Conservation (phyloP, 208 protist genomes). For the Perkinsela sp. region DNA sequence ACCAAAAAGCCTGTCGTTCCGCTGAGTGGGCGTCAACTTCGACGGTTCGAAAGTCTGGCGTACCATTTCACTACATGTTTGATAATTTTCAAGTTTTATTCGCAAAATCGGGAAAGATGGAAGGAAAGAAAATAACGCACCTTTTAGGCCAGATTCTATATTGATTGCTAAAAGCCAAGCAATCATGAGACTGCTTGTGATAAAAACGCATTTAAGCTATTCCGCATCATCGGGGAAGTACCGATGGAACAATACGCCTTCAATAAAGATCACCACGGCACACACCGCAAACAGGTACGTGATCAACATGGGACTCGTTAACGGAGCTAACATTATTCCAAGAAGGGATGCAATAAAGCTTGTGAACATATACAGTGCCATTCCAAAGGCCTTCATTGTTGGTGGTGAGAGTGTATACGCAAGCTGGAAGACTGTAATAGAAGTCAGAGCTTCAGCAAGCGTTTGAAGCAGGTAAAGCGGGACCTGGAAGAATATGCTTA, state of each 20-base stretch:
- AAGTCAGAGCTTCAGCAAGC: background rate
- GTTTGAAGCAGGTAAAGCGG: background rate
- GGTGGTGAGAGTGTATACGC: background rate
- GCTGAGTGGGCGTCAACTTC: too few relatives aligned
- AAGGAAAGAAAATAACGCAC: too few relatives aligned
- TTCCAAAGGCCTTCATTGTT: background rate
- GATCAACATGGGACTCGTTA: background rate
- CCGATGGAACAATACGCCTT: background rate
- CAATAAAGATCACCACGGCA: background rate
- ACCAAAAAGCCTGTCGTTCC: too few relatives aligned
- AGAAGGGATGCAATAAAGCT: background rate
- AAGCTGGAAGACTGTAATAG: background rate
- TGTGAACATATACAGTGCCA: background rate
- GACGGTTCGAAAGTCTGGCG: too few relatives aligned
- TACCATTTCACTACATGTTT: too few relatives aligned
- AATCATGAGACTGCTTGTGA: too few relatives aligned
- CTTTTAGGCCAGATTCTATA: too few relatives aligned
- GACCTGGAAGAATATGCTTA: background rate
- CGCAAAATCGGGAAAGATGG: too few relatives aligned
- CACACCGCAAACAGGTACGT: background rate
- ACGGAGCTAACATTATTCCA: background rate
- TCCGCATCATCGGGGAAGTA: background rate
- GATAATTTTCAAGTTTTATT: too few relatives aligned
- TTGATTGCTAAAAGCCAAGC: too few relatives aligned
- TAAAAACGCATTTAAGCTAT: too few relatives aligned